phyloP scores from a whole-genome alignment of 306 rosid genomes.

The Styphnolobium japonicum region DNA sequence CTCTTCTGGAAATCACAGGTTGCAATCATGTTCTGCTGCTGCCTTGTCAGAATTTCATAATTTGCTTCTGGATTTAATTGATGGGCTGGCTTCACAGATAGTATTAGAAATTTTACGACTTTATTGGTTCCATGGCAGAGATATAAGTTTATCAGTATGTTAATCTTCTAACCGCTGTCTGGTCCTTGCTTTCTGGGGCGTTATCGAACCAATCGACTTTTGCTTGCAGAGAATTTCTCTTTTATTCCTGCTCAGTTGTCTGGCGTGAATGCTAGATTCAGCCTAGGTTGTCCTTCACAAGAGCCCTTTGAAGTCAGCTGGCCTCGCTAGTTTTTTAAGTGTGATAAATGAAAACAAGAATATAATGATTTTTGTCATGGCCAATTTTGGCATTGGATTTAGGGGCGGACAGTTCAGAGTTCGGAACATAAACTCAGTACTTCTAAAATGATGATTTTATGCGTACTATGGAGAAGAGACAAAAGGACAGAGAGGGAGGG shows the following conservation, averaged over 20 bases:
- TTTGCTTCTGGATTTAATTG: constrained; percentile 19
- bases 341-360: not conserved
- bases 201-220: constrained; percentile 18
- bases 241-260: constrained; percentile 17
- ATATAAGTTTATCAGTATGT: not conserved
- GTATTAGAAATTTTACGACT: not conserved
- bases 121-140: not conserved
- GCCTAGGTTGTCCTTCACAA: constrained; percentile 11
- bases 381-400: not conserved
- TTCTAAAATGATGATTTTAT: not conserved
- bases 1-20: constrained; percentile 7
- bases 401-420: not conserved
- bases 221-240: constrained; percentile 10
- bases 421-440: not conserved
- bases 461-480: not conserved
- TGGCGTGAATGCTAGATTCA: constrained; percentile 26
- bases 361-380: not conserved
- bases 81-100: not conserved
- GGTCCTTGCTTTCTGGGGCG: constrained; percentile 17
- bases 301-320: constrained; percentile 1
- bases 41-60: constrained; percentile 25
- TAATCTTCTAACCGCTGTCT: not conserved
- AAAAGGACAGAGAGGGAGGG: not conserved
- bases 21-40: constrained; percentile 22
- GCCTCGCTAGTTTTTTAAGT: not conserved